phyloP scores from a whole-genome alignment of 2,329 filamentous ascomycete species.

The Aureobasidium sp. region DNA sequence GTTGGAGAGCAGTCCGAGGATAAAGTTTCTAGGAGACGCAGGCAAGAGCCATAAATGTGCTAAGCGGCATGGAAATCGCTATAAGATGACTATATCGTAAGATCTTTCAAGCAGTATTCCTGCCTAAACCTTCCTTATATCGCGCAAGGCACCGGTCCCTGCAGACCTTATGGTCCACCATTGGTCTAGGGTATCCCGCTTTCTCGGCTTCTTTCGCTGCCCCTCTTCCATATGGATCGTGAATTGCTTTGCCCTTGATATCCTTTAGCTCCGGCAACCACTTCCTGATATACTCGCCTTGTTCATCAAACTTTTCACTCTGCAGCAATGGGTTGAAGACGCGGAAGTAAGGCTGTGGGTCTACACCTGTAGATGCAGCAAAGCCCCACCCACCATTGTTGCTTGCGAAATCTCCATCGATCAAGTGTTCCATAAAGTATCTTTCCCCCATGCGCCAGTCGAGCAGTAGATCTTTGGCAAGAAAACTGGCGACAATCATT shows the following conservation, averaged over 20 bases:
- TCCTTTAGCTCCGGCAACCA: constrained; percentile 71
- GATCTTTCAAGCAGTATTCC: constrained; percentile 36
- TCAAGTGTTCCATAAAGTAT: constrained; percentile 74
- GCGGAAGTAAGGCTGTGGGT: constrained; percentile 83
- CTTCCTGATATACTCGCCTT: constrained; percentile 71
- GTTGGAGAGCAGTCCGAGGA: not conserved
- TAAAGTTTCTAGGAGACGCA: not conserved
- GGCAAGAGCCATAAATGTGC: not conserved
- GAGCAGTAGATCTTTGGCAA: constrained; percentile 71
- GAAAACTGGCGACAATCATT: constrained; percentile 77
- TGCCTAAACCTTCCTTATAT: constrained; percentile 61
- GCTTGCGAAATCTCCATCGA: constrained; percentile 73
- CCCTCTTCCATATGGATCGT: constrained; percentile 70
- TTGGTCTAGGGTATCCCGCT: constrained; percentile 64
- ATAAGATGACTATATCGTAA: not conserved
- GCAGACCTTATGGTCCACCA: constrained; percentile 66
- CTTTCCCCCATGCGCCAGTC: constrained; percentile 79
- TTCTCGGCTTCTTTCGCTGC: constrained; percentile 53
- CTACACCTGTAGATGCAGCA: constrained; percentile 62
- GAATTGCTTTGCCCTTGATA: constrained; percentile 62
- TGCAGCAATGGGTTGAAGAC: constrained; percentile 84
- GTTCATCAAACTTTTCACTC: constrained; percentile 75
- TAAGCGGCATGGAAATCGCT: not conserved
- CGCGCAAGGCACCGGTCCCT: constrained; percentile 60
- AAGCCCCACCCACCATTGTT: constrained; percentile 70